These are phyloP conservation scores for Alopecurus myosuroides DNA, from an alignment of 176 grass and related monocot species.

Conservation along the genomic window DNA sequence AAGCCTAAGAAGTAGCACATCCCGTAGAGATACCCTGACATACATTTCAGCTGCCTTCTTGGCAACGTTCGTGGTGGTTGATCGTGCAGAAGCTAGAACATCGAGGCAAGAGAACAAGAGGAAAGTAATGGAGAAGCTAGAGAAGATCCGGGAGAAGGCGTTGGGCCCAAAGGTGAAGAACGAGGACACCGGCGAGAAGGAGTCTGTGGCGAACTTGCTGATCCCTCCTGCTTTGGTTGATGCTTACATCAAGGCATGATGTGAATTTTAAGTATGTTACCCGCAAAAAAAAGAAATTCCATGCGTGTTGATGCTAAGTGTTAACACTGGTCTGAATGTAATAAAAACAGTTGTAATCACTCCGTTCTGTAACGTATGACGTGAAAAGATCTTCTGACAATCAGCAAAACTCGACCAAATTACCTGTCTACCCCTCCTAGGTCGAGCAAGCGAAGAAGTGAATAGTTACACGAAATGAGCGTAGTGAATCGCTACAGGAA, in stretches of 20 bases:
- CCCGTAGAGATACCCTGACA: constrained; percentile 56
- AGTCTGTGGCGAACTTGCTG: constrained; percentile 22
- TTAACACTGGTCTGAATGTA: background rate
- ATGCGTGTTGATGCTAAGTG: background rate
- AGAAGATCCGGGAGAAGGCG: constrained; percentile 62
- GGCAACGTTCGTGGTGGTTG: constrained; percentile 19
- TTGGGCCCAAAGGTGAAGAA: constrained; percentile 24
- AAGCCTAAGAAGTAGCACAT: constrained; percentile 15
- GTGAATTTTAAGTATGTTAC: background rate
- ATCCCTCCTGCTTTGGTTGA: constrained; percentile 33
- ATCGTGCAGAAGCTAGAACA: constrained; percentile 34
- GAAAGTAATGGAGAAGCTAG: constrained; percentile 71
- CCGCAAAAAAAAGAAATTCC: too few relatives aligned
- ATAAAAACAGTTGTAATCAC: background rate
- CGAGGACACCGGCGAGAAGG: background rate
- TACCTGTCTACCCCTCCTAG: too few relatives aligned
- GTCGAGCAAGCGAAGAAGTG: too few relatives aligned
- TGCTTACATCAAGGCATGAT: background rate
- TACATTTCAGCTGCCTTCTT: constrained; percentile 38
- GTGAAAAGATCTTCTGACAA: too few relatives aligned
- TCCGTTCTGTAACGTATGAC: too few relatives aligned
- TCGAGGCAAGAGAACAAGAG: constrained; percentile 56
- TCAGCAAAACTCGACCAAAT: too few relatives aligned
- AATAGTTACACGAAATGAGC: too few relatives aligned
- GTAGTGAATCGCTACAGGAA: too few relatives aligned